Evolutionary conservation across 1,284 basidiomycete species (phyloP).

Genomic region (Heterobasidion parviporum): DNA sequence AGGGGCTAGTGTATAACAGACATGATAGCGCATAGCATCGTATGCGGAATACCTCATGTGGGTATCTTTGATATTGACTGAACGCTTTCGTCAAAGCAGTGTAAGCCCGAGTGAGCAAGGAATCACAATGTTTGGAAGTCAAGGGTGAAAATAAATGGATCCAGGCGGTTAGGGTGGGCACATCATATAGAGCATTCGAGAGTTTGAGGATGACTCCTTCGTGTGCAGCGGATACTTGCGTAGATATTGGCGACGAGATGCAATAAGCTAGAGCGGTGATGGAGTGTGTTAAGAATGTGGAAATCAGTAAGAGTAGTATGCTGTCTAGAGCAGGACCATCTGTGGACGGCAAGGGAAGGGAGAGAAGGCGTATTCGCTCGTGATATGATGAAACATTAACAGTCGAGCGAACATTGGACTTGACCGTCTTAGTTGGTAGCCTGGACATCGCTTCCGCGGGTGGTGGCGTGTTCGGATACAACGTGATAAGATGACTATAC

Average conservation of each 20-base stretch:
- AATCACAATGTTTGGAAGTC: conserved; percentile 46
- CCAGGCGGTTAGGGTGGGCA: conserved; percentile 47
- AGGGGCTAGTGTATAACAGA: conserved; percentile 21
- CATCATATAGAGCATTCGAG: conserved; percentile 24
- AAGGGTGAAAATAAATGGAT: conserved; percentile 31
- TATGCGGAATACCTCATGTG: conserved; percentile 33
- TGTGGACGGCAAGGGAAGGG: conserved; percentile 31
- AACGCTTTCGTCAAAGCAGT: conserved; percentile 39
- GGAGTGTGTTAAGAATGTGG: conserved; percentile 49
- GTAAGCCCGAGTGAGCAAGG: conserved; percentile 51
- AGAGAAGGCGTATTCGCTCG: conserved; percentile 28
- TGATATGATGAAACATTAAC: background rate
- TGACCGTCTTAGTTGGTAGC: background rate
- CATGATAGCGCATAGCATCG: conserved; percentile 22
- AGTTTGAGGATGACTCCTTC: conserved; percentile 20
- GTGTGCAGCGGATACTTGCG: conserved; percentile 2
- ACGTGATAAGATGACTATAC: conserved; percentile 30
- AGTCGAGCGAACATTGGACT: background rate
- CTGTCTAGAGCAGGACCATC: conserved; percentile 22
- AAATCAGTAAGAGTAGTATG: conserved; percentile 42
- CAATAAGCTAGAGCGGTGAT: conserved; percentile 30
- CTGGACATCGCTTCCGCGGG: background rate
- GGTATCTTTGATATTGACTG: conserved; percentile 11
- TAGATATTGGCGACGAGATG: conserved; percentile 14
- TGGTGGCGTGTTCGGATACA: conserved; percentile 14